These are phyloP conservation scores for Chaetomium tenue DNA, from an alignment of 495 filamentous ascomycete genomes.

Conservation along the genomic window DNA sequence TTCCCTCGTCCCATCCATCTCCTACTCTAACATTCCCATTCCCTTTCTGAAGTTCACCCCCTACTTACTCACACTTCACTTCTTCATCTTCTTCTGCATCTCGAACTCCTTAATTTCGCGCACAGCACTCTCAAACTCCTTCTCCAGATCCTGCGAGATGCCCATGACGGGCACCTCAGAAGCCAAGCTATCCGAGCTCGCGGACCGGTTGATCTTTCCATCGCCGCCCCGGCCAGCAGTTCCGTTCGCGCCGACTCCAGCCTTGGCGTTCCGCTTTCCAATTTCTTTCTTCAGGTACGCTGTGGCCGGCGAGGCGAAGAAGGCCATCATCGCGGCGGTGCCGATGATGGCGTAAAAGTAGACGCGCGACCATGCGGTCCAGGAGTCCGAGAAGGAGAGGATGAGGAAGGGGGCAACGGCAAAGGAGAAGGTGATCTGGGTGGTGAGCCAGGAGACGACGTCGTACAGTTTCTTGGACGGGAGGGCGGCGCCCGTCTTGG, in stretches of 20 bases:
- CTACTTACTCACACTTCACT: background rate
- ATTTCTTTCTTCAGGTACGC: constrained; percentile 55
- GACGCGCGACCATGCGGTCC: constrained; percentile 76
- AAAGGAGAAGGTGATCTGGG: constrained; percentile 82
- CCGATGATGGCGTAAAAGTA: constrained; percentile 82
- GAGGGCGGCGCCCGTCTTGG: constrained; percentile 60
- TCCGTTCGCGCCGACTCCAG: constrained; percentile 27
- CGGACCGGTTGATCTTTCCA: constrained; percentile 30
- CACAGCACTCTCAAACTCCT: constrained; percentile 77
- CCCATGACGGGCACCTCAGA: constrained; percentile 63
- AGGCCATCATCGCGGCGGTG: constrained; percentile 59
- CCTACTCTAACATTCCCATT: too few species aligned
- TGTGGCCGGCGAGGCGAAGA: constrained; percentile 80
- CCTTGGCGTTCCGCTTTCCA: constrained; percentile 53
- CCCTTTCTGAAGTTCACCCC: background rate
- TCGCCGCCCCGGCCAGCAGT: constrained; percentile 13
- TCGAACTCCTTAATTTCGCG: constrained; percentile 67
- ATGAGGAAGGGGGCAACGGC: constrained; percentile 79
- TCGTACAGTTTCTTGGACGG: constrained; percentile 85
- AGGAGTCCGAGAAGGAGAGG: constrained; percentile 62
- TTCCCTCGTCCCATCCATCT: background rate
- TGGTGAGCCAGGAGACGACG: constrained; percentile 70
- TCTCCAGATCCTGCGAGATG: constrained; percentile 69
- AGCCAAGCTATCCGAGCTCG: constrained; percentile 41
- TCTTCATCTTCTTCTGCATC: constrained; percentile 29